These are phyloP conservation scores for Cokeromyces recurvatus DNA, from an alignment of 371 early-diverging fungal genomes.

Conservation along the genomic window DNA sequence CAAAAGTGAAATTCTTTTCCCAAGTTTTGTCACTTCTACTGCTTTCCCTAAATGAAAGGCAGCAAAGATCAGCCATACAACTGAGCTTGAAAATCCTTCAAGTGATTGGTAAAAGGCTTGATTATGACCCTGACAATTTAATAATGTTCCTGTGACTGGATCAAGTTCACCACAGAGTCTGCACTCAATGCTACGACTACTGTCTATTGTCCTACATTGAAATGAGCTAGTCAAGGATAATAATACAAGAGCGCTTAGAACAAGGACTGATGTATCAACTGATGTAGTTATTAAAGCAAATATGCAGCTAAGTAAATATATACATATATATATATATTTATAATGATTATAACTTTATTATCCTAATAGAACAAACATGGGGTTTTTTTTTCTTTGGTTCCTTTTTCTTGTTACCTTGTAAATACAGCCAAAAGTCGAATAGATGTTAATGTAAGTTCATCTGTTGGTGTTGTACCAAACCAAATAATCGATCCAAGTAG, in stretches of 20 bases:
- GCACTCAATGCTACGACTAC: slow-evolving; percentile 48
- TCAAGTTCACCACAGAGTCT: slow-evolving; percentile 43
- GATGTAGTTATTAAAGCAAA: slow-evolving; percentile 55
- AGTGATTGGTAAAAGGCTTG: slow-evolving; percentile 54
- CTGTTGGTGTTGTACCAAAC: slow-evolving; percentile 33
- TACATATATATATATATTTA: background rate
- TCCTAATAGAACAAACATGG: background rate
- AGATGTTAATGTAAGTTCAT: slow-evolving; percentile 40
- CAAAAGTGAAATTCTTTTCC: slow-evolving; percentile 50
- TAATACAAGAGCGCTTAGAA: slow-evolving; percentile 46
- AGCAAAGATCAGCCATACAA: slow-evolving; percentile 67
- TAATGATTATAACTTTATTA: background rate
- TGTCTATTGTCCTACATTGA: slow-evolving; percentile 44
- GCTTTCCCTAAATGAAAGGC: slow-evolving; percentile 72
- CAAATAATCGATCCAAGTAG: slow-evolving; percentile 30
- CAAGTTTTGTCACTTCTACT: slow-evolving; percentile 55
- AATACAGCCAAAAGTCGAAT: slow-evolving; percentile 44
- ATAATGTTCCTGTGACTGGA: slow-evolving; percentile 19
- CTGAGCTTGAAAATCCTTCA: slow-evolving; percentile 56
- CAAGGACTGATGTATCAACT: slow-evolving; percentile 52
- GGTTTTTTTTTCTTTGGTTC: no score
- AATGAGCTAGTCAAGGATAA: slow-evolving; percentile 56
- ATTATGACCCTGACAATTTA: slow-evolving; percentile 51
- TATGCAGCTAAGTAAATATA: slow-evolving; percentile 40
- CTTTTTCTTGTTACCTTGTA: slow-evolving; percentile 24